Base-by-base conservation (phyloP, 202 grass and related monocot genomes). In the Digitaria exilis region DNA sequence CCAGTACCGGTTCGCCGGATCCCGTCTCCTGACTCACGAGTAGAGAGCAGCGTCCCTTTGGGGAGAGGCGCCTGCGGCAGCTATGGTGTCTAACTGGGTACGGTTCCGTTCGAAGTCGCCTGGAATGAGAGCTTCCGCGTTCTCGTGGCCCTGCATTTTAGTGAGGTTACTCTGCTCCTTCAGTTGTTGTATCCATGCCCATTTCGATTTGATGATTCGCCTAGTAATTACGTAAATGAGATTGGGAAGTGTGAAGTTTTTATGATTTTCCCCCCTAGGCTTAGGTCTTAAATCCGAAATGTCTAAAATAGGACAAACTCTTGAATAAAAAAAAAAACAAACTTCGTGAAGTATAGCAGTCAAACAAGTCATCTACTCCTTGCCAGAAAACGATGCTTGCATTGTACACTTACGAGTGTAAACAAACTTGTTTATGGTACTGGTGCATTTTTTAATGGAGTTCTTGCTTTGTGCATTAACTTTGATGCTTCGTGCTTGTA, bases 211-310 rank as follows among this genome's bases (percentile, higher is more conserved):
- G 24, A 29, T 45, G 58, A 30, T 1, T 39, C 51, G 10, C 24
- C 32, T 60, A 21, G 21, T 50, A 30, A 21, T 7, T 30, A 10
- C 32, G 11, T 74, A 41, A 57, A 50, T 34, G n/a, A 7, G 18
- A 21, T 16, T 58, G 6, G 5, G 28, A 46, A 19, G 15, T 29
- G 46, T 74, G 67, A 22, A 13, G 73, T 26, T 16, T 48, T 44
- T 11, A 35, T 49, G 39, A 84, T 61, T 62, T 34, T 1, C 2
- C 26, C n/a, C 51, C 42, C 69, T 51, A 34, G 25, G 26, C 0
- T 77, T 82, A 80, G 61, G 31, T 63, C 17, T 73, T 26, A 31
- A 66, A n/a, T 12, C 15, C 62, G 52, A 75, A 68, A 19, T 51
- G 43, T 15, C 52, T 34, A 34, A 34, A 34, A 34, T 34, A 34